Base-by-base conservation (phyloP, 305 asterid genomes). In the Fraxinus nigra region DNA sequence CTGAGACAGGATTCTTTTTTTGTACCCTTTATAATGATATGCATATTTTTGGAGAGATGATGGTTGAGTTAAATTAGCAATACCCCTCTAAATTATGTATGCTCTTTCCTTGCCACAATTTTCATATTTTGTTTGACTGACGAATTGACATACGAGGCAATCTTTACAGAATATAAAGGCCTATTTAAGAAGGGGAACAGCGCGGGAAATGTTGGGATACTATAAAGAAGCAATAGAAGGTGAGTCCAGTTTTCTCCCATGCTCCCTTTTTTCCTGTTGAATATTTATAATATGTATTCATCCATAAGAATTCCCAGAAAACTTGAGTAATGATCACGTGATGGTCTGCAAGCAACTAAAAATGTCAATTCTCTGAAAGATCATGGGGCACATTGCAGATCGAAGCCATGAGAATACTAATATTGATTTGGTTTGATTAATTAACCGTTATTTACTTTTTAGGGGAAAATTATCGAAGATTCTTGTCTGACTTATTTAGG, bases 201-300 rank as follows among this genome's bases (percentile, higher is more conserved):
- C 99, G 7, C 88, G 99, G 51, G 98, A 96, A 91, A 94, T 92
- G 95, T 86, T 94, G 86, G 97, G 97, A 75, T 96, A 86, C 85
- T 87, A 81, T 78, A 92, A 84, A 81, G 98, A 92, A 83, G 98
- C 99, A 80, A 88, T 90, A 84, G 98, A 94, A 84, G 99, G 99
- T 90, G 81, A 85, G 87, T 87, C 51, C 38, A 24, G 38, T 2
- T 79, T 24, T 35, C 77, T 78, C 35, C 78, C 65, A 75, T 63
- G 5, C 40, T 79, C 9, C 10, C 48, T 65, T 24, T 59, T 38
- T 26, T 63, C 2, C n/a, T 13, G 14, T 46, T 46, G 48, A 40
- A 37, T 37, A 37, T 37, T 7, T 37, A 37, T 33, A 13, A 43
- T 43, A 43, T 43, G 5, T 43, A 40, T 40, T 9, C 16, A 43